Evolutionary conservation across 306 rosid genomes (phyloP), one percentile per base, ranked within the genome.

Genomic region (Oxytropis ochrocephala): DNA sequence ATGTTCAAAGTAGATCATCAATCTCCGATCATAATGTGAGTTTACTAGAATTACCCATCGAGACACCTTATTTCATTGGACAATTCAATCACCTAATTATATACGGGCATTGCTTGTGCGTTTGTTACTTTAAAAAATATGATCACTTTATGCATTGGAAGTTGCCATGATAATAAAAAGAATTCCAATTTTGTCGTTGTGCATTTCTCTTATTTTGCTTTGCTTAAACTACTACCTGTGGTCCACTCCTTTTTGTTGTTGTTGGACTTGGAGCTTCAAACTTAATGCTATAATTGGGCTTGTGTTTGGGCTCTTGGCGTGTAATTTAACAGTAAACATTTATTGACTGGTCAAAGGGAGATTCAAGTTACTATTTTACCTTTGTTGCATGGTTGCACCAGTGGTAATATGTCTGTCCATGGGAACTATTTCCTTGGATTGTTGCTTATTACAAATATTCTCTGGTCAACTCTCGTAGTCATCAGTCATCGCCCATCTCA

Each of bases 1-100:
- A 88, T 75, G 97, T 91, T 81, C 95, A 94, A 83, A 91, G 96
- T 79, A 85, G 83, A 91, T 85, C 97, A 52, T 87, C 96, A 50
- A 60, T 79, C 42, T 17, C 82, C 0, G 78, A 85, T 54, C 74
- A 83, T 32, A 81, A 79, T 72, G 98, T 90, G 85, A 94, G 98
- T 86, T 59, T 82, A 51, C 39, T 29, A 64, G 78, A 66, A 48
- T 14, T 46, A 59, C 19, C 79, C 67, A 58, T 61, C 16, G 10
- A 9, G 51, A 36, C 47, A 9, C 73, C 5, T 38, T 57, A 38
- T 69, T 41, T 69, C 44, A 16, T 44, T 67, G 30, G 53, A 17
- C 51, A 42, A 55, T 19, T 38, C 18, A 69, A 36, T 47, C 18
- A 8, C 63, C 8, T 57, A 60, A 59, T 46, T 12, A 16, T 76